Evolutionary conservation across 768 basidiomycete species (phyloP), one percentile per base, ranked within the genome.

Genomic region (Leccinum imitatum): DNA sequence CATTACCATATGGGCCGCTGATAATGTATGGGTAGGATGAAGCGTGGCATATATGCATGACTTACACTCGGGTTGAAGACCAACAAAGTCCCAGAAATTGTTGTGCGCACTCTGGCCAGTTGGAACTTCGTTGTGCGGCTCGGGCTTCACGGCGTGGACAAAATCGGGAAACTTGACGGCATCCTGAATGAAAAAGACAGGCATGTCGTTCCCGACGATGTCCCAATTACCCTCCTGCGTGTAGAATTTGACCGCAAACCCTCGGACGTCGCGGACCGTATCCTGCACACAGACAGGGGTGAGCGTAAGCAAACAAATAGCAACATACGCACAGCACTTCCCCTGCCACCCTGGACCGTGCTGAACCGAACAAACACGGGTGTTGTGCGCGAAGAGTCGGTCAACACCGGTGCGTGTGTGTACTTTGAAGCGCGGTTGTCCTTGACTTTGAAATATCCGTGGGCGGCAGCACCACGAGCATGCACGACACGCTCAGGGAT

Each of bases 201-300:
- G 90, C 37, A 90, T 86, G 64, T 92, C 79, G 67, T 92, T 91
- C n/a, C 85, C 90, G 37, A 93, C 92, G 35, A 95, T 75, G 67
- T 95, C 93, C 88, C 88, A 90, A 64, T 91, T 93, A 4, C 92
- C 92, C 72, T 94, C 89, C 1, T 85, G 71, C 0, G 93, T 92
- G 71, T 93, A 94, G 65, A 94, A 85, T 67, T 93, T 87, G 55
- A 81, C 76, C 0, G 94, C 93, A 68, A 95, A 95, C 1, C 93
- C 93, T 61, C 93, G 84, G 23, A 93, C 91, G 67, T 95, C 93
- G 44, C 92, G 84, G 46, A 90, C 89, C 25, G 87, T 88, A 63
- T 88, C 85, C 82, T 87, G 54, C 23, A n/a, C 44, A 21, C 58
- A 14, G 7, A 54, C 27, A 13, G 25, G 33, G n/a, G 23, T 60